A percentile compares a stretch with the other conserved stretches of the same genome.
These are phyloP conservation scores for Calcarisporium arbuscula DNA, from an alignment of 2,329 filamentous ascomycete genomes.

Conservation along the genomic window DNA sequence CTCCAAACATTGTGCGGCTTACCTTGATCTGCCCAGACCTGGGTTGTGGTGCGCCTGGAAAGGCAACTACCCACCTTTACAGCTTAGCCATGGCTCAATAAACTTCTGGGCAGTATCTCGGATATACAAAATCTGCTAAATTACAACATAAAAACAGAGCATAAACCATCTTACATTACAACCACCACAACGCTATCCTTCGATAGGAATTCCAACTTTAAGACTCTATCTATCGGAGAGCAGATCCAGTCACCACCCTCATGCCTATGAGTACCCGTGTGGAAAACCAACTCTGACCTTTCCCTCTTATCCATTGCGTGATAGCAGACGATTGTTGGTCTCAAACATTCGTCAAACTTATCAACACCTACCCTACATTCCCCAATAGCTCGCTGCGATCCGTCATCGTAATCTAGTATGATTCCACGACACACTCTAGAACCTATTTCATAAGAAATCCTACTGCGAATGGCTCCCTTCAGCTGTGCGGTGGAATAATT, in stretches of 20 bases:
- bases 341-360: background rate
- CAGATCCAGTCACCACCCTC: background rate
- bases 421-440: background rate
- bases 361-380: constrained; percentile 3
- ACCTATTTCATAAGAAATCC: background rate
- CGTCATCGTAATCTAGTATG: background rate
- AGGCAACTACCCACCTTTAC: too few species aligned
- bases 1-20: too few species aligned
- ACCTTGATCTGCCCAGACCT: too few species aligned
- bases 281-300: background rate
- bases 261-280: background rate
- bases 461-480: background rate
- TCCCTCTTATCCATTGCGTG: background rate
- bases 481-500: background rate
- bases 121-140: too few species aligned
- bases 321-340: background rate
- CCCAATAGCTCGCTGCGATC: constrained; percentile 1
- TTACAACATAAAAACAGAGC: too few species aligned
- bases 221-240: constrained; percentile 1
- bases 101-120: too few species aligned
- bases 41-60: too few species aligned
- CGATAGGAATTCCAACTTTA: too few species aligned
- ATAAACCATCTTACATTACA: too few species aligned
- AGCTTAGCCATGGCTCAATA: too few species aligned
- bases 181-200: too few species aligned